Evolutionary conservation across 495 filamentous ascomycete genomes (phyloP), one percentile per base, ranked within the genome.

Genomic region (Talaromyces adpressus): DNA sequence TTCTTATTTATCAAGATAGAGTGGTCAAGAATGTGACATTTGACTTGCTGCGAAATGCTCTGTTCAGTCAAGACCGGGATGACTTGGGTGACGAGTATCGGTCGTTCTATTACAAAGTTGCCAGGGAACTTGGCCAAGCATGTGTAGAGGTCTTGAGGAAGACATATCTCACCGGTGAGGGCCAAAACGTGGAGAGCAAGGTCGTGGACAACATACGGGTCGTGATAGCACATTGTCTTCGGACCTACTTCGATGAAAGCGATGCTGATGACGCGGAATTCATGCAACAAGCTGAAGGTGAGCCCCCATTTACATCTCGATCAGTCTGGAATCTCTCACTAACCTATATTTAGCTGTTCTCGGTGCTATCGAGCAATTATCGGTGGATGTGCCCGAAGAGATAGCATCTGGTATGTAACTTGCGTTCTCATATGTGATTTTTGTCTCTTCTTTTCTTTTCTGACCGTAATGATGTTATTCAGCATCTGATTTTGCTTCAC

Each of bases 1-100:
- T 94, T 27, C 78, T 92, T 20, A 82, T 83, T 52, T 89, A 87
- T 66, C 80, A 74, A 18, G 87, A 91, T 47, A 71, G 73, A 12
- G 62, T 69, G 3, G 79, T 90, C 25, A 83, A 84, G 23, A 70
- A 73, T 16, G 75, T 76, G 30, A 84, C 86, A 1, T 79, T 87
- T 57, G 75, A 76, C 4, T 74, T 89, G 57, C 68, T 91, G 36
- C 77, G 80, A 30, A 74, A 82, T 8, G 78, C 83, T 53, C 63
- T 90, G 25, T 86, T 91, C 67, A 74, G 67, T 34, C 66, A 67
- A 49, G 73, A 77, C n/a, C 62, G 68, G 16, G 63, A 72, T 25
- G 71, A 72, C 57, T 27, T 66, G 25, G 66, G 62, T 16, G 73
- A 77, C 14, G 70, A 76, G 6, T 66, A 63, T 57, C 64, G 65